These are phyloP conservation scores for Colletotrichum neosansevieriae DNA, from an alignment of 2,329 filamentous ascomycete species.

Conservation along the genomic window DNA sequence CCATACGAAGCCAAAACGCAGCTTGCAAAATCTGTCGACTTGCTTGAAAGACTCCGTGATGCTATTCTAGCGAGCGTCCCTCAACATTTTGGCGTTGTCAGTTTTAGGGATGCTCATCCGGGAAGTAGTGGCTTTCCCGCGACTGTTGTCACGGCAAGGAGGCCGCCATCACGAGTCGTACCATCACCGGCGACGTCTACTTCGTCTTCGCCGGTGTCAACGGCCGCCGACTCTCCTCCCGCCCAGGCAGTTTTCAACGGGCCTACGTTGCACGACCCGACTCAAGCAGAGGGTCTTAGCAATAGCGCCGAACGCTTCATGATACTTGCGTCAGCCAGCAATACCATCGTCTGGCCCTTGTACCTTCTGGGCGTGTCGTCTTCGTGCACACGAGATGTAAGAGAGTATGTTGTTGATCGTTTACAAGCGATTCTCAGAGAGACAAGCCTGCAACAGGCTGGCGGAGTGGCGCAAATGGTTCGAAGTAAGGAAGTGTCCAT, in stretches of 20 bases:
- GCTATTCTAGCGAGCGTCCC: slow-evolving; percentile 61
- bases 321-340: slow-evolving; percentile 61
- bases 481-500: slow-evolving; percentile 50
- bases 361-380: slow-evolving; percentile 63
- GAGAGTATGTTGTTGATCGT: slow-evolving; percentile 58
- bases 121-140: slow-evolving; percentile 42
- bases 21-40: slow-evolving; percentile 52
- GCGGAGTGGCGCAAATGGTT: slow-evolving; percentile 56
- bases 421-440: slow-evolving; percentile 59
- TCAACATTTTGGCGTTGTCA: slow-evolving; percentile 63
- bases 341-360: slow-evolving; percentile 63
- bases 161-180: slow-evolving; percentile 47
- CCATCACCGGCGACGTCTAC: slow-evolving; percentile 46
- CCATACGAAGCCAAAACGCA: slow-evolving; percentile 50
- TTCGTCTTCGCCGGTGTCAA: slow-evolving; percentile 44
- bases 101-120: slow-evolving; percentile 51
- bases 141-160: slow-evolving; percentile 47
- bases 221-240: slow-evolving; percentile 28
- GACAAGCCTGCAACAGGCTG: slow-evolving; percentile 59
- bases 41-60: slow-evolving; percentile 55
- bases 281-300: slow-evolving; percentile 49
- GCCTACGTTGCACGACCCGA: slow-evolving; percentile 56
- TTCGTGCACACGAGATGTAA: slow-evolving; percentile 55
- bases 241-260: slow-evolving; percentile 23
- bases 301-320: slow-evolving; percentile 60